These are phyloP conservation scores for Candida sakaeoensis DNA, from an alignment of 805 yeast species.

Conservation along the genomic window DNA sequence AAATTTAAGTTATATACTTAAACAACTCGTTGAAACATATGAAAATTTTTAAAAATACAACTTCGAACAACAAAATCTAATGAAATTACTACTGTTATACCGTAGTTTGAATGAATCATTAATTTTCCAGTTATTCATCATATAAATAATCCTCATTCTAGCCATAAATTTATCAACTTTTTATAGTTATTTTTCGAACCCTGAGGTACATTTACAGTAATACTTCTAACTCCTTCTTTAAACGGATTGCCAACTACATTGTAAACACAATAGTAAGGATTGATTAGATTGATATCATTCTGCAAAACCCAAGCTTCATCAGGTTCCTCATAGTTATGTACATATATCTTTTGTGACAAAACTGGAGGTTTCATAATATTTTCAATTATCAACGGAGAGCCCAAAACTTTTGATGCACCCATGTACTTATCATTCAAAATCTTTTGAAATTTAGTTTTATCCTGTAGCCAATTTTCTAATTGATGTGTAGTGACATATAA, in stretches of 20 bases:
- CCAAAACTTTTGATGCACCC: conserved; percentile 9
- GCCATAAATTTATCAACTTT: conserved; percentile 25
- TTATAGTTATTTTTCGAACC: conserved; percentile 13
- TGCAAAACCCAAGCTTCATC: conserved; percentile 22
- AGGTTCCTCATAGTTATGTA: conserved; percentile 22
- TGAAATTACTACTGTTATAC: too few species aligned
- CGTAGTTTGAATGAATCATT: too few species aligned
- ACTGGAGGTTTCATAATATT: conserved; percentile 24
- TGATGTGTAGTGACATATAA: conserved; percentile 33
- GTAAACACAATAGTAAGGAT: conserved; percentile 33
- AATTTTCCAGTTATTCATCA: too few species aligned
- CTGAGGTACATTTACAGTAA: conserved; percentile 14
- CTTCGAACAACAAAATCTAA: too few species aligned
- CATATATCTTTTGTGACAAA: conserved; percentile 14
- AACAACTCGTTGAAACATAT: too few species aligned
- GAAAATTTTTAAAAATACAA: too few species aligned
- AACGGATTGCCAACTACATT: conserved; percentile 25
- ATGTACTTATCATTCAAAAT: conserved; percentile 1
- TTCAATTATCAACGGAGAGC: conserved; percentile 23
- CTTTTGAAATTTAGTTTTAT: conserved; percentile 13
- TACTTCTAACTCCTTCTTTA: conserved; percentile 16
- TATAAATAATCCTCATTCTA: too few species aligned
- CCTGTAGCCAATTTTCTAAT: conserved; percentile 24
- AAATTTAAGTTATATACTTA: too few species aligned
- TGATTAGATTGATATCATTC: conserved; percentile 14